Evolutionary conservation across 1,284 basidiomycete genomes (phyloP), one percentile per base, ranked within the genome.

Genomic region (Peniophora sp.): DNA sequence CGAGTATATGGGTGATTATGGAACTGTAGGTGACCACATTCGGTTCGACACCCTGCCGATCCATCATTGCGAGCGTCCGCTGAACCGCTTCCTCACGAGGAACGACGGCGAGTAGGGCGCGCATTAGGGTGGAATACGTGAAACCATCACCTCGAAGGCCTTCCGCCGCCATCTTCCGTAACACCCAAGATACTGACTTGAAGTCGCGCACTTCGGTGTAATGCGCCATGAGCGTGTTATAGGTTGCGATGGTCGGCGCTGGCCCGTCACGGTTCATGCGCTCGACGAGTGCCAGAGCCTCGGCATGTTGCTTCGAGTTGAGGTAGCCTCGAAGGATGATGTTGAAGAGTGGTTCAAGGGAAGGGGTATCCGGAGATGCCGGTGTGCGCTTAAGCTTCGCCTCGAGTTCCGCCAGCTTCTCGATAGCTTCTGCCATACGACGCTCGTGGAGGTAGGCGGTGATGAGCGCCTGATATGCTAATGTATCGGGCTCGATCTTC

Each of bases 111-210:
- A 58, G 49, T 12, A 93, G 63, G 1, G 86, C 85, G 22, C 83
- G 79, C 11, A 93, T 79, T 24, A 94, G 74, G 2, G 83, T 89
- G 2, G 90, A 89, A 64, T 84, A 94, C 0, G 85, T 92, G 65
- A 85, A 81, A 3, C 85, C 79, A 60, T 94, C 89, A 8, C 88
- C 88, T 10, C 65, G 58, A 32, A 92, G 60, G 0, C 73, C 73
- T 2, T 67, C 69, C 2, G 69, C 65, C 19, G 73, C 68, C 67
- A 92, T 79, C 43, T 68, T 67, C 52, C 78, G 74, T 20, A 94
- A 66, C 19, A 78, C 63, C 17, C 60, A 54, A 14, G 80, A 79
- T 54, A 93, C 63, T 5, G 67, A 65, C 52, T 75, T 74, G 59
- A 89, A 73, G 59, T 92, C 77, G 20, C 72, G 73, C 43, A 69